Conservation (phyloP, 306 rosid genomes). For the Fagus sylvatica region DNA sequence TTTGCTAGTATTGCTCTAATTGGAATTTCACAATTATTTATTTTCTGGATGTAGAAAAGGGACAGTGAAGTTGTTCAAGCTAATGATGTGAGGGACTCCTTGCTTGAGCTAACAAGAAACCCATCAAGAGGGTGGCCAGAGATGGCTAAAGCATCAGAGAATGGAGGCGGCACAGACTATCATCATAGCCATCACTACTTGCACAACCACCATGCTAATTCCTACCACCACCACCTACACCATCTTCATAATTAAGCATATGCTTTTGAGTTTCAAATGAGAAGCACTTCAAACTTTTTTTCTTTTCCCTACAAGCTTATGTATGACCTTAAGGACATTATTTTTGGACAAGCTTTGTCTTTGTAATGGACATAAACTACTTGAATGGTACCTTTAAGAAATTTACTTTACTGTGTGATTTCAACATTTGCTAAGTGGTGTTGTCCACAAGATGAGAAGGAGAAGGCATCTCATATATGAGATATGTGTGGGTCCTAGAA, state of each 20-base stretch:
- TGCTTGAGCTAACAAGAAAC: slow-evolving; percentile 71
- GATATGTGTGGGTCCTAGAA: too few relatives aligned
- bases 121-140: slow-evolving; percentile 50
- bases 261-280: not conserved
- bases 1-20: too few relatives aligned
- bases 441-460: too few relatives aligned
- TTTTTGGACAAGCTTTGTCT: not conserved
- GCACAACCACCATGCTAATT: slow-evolving; percentile 40
- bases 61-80: slow-evolving; percentile 73
- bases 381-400: too few relatives aligned
- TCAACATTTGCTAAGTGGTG: too few relatives aligned
- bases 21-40: not conserved
- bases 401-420: not conserved
- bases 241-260: slow-evolving; percentile 36
- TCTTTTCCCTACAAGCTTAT: not conserved
- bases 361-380: not conserved
- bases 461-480: too few relatives aligned
- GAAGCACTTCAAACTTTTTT: not conserved
- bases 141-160: slow-evolving; percentile 44
- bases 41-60: slow-evolving; percentile 52
- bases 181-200: slow-evolving; percentile 29
- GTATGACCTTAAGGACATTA: not conserved
- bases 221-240: slow-evolving; percentile 47
- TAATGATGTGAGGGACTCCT: slow-evolving; percentile 71
- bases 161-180: slow-evolving; percentile 38